Percentiles rank a stretch among this genome's conserved stretches.
These are phyloP conservation scores for Sordariomycetes sp. DNA, from an alignment of 2,329 filamentous ascomycete species.

Conservation along the genomic window DNA sequence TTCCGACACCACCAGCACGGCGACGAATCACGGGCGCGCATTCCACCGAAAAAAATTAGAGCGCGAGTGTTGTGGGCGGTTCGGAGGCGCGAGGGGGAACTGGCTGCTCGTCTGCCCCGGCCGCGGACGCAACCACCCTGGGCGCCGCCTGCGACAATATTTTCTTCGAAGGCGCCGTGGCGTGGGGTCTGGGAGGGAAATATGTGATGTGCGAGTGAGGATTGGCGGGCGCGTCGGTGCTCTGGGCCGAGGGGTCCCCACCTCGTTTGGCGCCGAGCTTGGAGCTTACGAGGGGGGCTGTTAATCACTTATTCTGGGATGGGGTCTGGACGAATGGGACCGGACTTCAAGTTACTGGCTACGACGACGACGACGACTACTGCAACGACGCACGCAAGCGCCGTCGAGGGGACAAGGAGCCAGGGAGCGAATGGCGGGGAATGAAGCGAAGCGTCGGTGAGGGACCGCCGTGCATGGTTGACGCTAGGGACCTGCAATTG, in stretches of 20 bases:
- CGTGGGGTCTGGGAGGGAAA: neutral
- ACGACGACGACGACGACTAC: too few relatives aligned
- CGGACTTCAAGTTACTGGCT: too few relatives aligned
- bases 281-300: too few relatives aligned
- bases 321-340: too few relatives aligned
- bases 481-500: too few relatives aligned
- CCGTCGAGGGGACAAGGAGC: neutral
- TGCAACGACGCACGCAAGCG: too few relatives aligned
- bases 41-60: constrained; percentile 2
- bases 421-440: neutral
- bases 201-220: neutral
- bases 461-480: neutral
- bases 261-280: too few relatives aligned
- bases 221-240: neutral
- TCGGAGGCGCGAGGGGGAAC: neutral
- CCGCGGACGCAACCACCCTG: neutral
- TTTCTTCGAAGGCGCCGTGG: neutral
- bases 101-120: neutral
- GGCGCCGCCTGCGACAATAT: too few relatives aligned
- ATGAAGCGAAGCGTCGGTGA: constrained; percentile 1
- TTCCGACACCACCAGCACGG: neutral
- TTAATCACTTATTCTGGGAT: neutral
- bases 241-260: neutral
- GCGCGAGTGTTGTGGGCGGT: neutral
- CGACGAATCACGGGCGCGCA: constrained; percentile 2